Base-by-base conservation (phyloP, 2,329 filamentous ascomycete genomes). In the Aureobasidium sp. region DNA sequence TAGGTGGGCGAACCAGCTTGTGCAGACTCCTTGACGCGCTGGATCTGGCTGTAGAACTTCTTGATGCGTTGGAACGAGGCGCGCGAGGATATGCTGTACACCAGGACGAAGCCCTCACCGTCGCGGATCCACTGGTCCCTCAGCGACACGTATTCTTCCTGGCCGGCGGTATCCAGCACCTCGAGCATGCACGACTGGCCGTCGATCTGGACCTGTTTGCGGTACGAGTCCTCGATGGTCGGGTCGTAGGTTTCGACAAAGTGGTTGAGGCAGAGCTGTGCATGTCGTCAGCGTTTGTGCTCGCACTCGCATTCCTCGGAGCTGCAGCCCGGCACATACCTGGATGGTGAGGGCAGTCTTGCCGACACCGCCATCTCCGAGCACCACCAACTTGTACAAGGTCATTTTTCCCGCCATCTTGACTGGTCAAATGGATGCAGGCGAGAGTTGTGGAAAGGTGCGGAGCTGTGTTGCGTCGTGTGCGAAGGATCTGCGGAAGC, bases 321-420 rank as follows among this genome's bases (percentile, higher is more conserved):
- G 51, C 51, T 21, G 51, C 47, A n/a, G 40, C 6, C 29, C 15
- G 33, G 25, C 19, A 63, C 61, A 38, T 57, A 63, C 63, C 63
- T 97, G 94, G 73, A 99, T 97, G 60, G 94, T 97, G 81, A 99
- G 84, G 79, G 94, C 97, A 64, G 93, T 97, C 82, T 99, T 99
- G 79, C 94, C 94, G 66, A 99, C 94, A 75, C 94, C 94, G 81
- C 94, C 94, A 70, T 95, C 94, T 69, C 94, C 94, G 67, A 99
- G 91, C 65, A 97, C 94, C 64, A 99, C 94, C 78, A 96, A 79
- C 79, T 95, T 95, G 78, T 96, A 95, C 64, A 73, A 62, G 25
- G 71, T 73, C 71, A 73, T 73, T 66, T 72, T 73, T 42, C 70
- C 70, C 55, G 63, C 63, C 63, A 64, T 64, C 40, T 43, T 60